Percentiles rank a stretch among this genome's conserved stretches.
Conservation (phyloP, 1,139 yeast species). For the Kodamaea alishanica region DNA sequence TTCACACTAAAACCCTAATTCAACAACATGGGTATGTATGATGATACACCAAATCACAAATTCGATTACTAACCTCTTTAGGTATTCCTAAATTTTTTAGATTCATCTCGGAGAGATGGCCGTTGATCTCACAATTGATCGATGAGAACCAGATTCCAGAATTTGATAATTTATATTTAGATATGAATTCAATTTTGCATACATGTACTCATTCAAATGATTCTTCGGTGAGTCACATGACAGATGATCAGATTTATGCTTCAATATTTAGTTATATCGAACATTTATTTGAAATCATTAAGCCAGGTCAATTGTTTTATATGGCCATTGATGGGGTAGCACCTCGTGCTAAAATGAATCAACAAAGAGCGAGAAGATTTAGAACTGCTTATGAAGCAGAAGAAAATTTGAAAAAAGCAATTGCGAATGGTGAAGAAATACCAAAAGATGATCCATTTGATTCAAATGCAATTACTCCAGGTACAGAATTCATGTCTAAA, state of each 20-base stretch:
- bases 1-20: too few species aligned
- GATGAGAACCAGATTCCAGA: slow-evolving; percentile 87
- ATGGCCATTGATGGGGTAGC: slow-evolving; percentile 99
- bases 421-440: slow-evolving; percentile 56
- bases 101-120: slow-evolving; percentile 99
- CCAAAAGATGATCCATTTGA: slow-evolving; percentile 83
- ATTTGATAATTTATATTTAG: slow-evolving; percentile 90
- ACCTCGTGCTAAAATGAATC: slow-evolving; percentile 99
- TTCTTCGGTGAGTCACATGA: slow-evolving; percentile 56
- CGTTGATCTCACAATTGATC: slow-evolving; percentile 82
- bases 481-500: slow-evolving; percentile 95
- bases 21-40: too few species aligned
- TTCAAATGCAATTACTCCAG: slow-evolving; percentile 94
- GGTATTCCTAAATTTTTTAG: slow-evolving; percentile 97
- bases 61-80: slow-evolving; percentile 29
- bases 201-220: slow-evolving; percentile 83
- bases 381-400: slow-evolving; percentile 95
- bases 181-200: slow-evolving; percentile 96
- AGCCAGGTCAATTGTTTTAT: slow-evolving; percentile 82
- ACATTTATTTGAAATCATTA: slow-evolving; percentile 82
- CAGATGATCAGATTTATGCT: slow-evolving; percentile 90
- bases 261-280: slow-evolving; percentile 94
- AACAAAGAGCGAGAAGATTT: slow-evolving; percentile 95
- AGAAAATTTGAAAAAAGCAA: slow-evolving; percentile 62
- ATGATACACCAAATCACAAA: too few species aligned